Percentiles rank a stretch among this genome's conserved stretches.
Evolutionary conservation across 1,139 yeast species (phyloP).

Genomic region (Geotrichum aggregatum): DNA sequence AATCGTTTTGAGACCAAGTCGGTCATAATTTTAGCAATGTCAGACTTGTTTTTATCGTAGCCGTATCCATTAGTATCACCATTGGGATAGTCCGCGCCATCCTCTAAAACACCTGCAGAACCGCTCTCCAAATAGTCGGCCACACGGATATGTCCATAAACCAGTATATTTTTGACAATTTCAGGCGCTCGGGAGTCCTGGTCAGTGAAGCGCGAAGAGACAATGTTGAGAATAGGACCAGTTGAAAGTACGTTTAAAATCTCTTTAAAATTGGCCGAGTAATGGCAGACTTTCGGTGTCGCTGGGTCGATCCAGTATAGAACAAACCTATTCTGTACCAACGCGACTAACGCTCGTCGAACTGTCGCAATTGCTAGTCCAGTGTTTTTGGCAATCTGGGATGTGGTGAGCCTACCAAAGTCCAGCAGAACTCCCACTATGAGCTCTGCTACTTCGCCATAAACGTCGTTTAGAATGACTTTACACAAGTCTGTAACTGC

Average conservation of each 20-base stretch:
- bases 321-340: conserved; percentile 43
- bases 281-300: conserved; percentile 44
- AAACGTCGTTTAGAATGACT: conserved; percentile 36
- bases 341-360: conserved; percentile 39
- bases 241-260: conserved; percentile 61
- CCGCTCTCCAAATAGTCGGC: conserved; percentile 52
- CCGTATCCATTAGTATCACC: conserved; percentile 20
- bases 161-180: conserved; percentile 65
- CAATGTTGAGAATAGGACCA: conserved; percentile 65
- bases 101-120: conserved; percentile 20
- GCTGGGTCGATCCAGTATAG: conserved; percentile 42
- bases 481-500: conserved; percentile 38
- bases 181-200: conserved; percentile 47
- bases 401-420: conserved; percentile 38
- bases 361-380: conserved; percentile 36
- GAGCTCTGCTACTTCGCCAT: conserved; percentile 39
- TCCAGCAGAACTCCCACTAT: conserved; percentile 37
- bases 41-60: conserved; percentile 37
- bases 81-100: conserved; percentile 34
- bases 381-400: conserved; percentile 33
- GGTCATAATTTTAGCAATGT: conserved; percentile 36
- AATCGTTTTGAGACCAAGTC: conserved; percentile 55
- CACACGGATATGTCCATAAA: conserved; percentile 59
- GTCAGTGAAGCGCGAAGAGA: conserved; percentile 45
- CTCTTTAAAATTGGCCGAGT: conserved; percentile 63